These are phyloP conservation scores for Tetratostichococcus sp. DNA, from an alignment of 139 green algal genomes.

Conservation along the genomic window DNA sequence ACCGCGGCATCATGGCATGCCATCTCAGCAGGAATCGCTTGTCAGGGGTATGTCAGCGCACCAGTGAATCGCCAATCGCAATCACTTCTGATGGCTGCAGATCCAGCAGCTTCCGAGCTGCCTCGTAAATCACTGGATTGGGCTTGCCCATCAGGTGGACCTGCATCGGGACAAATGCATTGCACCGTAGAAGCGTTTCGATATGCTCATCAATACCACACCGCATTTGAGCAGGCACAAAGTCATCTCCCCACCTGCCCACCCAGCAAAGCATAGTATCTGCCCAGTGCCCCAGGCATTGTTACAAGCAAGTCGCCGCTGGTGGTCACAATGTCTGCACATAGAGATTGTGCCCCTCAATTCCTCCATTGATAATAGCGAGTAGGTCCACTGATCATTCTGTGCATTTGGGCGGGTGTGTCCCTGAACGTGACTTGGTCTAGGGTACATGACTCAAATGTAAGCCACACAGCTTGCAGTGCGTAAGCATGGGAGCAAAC, in stretches of 20 bases:
- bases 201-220: too few relatives aligned
- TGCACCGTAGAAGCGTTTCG: too few relatives aligned
- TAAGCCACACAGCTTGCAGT: too few relatives aligned
- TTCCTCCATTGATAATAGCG: too few relatives aligned
- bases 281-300: constrained; percentile 77
- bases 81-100: constrained; percentile 37
- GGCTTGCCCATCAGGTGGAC: constrained; percentile 82
- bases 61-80: constrained; percentile 64
- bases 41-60: constrained; percentile 6
- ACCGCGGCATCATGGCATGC: too few relatives aligned
- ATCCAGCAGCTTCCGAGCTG: constrained; percentile 40
- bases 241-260: constrained; percentile 24
- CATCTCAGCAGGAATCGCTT: not conserved
- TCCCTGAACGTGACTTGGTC: too few relatives aligned
- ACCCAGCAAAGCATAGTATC: constrained; percentile 46
- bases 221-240: not conserved
- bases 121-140: constrained; percentile 63
- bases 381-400: too few relatives aligned
- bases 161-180: not conserved
- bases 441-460: too few relatives aligned
- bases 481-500: too few relatives aligned
- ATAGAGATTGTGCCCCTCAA: too few relatives aligned
- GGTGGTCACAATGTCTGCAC: constrained; percentile 63
- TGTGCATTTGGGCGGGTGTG: too few relatives aligned
- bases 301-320: constrained; percentile 35